Base-by-base conservation (phyloP, 371 early-diverging fungal species). In the Vavraia culicis region DNA sequence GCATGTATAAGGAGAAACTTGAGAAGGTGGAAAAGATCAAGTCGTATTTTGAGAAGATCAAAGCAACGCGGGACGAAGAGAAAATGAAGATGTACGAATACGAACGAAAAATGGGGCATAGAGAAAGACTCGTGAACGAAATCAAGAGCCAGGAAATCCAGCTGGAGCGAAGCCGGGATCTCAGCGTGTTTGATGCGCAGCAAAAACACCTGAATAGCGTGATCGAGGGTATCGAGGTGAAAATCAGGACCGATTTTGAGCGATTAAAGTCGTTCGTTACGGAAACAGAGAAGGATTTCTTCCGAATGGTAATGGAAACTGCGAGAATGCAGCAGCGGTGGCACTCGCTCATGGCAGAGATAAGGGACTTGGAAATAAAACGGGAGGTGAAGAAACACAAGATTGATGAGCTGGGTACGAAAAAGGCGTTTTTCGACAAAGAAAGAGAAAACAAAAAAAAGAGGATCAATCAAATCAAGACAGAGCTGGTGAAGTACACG, bases 1-100 rank as follows among this genome's bases (percentile, higher is more conserved):
- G 27, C 27, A 7, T 27, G 27, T 27, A 27, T 27, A 27, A 27
- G 27, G 27, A 27, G 27, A 27, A 27, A 7, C 27, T 27, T 2
- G 27, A 27, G 27, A 35, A 51, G 18, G 27, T 67, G 15, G 36
- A 41, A 13, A 16, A 21, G 16, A 42, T 54, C 11, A 56, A 54
- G 19, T 19, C 18, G 18, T 42, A 49, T 40, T 46, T 64, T 42
- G 45, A 61, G 36, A 42, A 46, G 20, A 41, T 54, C 9, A 41
- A 55, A 16, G 36, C 39, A 33, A 32, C 56, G 8, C 2, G 27
- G 7, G 27, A 27, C 7, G 27, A 27, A 7, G 27, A 27, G 7
- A 27, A 27, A 27, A 16, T 0, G 35, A 11, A 16, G 40, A 5
- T 40, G 5, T 41, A 41, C 11, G 34, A 40, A 34, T 7, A 45